Base-by-base conservation (phyloP, 2,329 filamentous ascomycete species). In the Aphanocladium album region DNA sequence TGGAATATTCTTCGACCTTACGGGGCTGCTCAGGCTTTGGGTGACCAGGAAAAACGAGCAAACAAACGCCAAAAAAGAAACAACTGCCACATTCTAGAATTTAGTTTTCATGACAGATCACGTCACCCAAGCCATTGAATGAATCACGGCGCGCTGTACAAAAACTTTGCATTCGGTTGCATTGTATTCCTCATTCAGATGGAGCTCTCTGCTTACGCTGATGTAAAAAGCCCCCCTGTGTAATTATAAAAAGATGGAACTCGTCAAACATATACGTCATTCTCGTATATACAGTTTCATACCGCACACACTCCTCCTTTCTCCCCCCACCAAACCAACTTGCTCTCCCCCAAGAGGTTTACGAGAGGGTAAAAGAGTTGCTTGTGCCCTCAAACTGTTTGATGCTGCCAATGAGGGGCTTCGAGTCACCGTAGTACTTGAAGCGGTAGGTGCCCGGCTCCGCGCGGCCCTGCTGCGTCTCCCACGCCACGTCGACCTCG, bases 371-470 rank as follows among this genome's bases (percentile, higher is more conserved):
- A 46, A 88, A 89, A 57, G 72, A 73, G 52, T 79, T 77, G 68
- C 87, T 89, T 9, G 79, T 79, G 0, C 89, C 90, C 65, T 89
- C 84, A 76, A 96, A 95, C 3, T 82, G 72, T 43, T 77, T 83
- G 43, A 95, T 85, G 1, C 68, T 86, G 1, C 80, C 83, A 30
- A 83, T 69, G 12, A 86, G 67, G 6, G 79, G 79, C 82, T 93
- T 97, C 2, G 85, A 79, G 74, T 97, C 92, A 0, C 93, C 93
- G 74, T 87, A 93, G 70, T 97, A 98, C 75, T 80, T 84, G 50
- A 96, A 74, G 25, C 92, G 79, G 74, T 96, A 98, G 52, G 82
- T 84, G 0, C 93, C 93, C 1, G 73, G 74, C 62, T 80, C 77
- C 21, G 80, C 81, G 64, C 81, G 68, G 17, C 73, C 70, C 12